Percentiles rank a stretch among this genome's conserved stretches.
phyloP scores from a whole-genome alignment of 805 yeast genomes.

The Candida methanosorbosa region DNA sequence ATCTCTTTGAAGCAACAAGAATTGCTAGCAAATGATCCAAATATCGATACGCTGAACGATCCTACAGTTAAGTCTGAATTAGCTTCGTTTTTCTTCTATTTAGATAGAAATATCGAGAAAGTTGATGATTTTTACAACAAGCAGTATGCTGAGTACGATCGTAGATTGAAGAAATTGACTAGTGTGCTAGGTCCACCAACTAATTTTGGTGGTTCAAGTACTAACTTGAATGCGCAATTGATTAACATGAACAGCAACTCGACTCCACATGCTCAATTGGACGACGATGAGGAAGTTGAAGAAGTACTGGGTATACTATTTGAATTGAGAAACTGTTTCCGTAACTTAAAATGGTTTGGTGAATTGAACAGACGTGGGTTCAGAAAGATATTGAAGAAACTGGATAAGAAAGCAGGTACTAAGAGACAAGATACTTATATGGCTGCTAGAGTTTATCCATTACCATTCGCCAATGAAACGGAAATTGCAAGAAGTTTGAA shows the following conservation, averaged over 20 bases:
- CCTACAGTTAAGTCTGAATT: slow-evolving; percentile 36
- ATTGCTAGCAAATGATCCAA: slow-evolving; percentile 13
- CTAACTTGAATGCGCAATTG: too few species aligned
- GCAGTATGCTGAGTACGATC: slow-evolving; percentile 65
- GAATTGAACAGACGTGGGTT: slow-evolving; percentile 89
- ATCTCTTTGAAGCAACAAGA: slow-evolving; percentile 38
- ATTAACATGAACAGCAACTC: too few species aligned
- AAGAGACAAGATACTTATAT: slow-evolving; percentile 48
- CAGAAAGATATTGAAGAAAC: slow-evolving; percentile 77
- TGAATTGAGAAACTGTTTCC: slow-evolving; percentile 64
- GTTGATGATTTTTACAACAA: slow-evolving; percentile 74
- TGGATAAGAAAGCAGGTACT: slow-evolving; percentile 77
- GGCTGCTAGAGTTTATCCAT: slow-evolving; percentile 58
- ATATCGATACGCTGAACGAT: slow-evolving; percentile 28
- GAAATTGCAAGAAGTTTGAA: slow-evolving; percentile 49
- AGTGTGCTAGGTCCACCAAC: slow-evolving; percentile 21
- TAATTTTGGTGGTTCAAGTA: too few species aligned
- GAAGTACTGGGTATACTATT: slow-evolving; percentile 60
- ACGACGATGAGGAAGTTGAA: slow-evolving; percentile 46
- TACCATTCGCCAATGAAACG: slow-evolving; percentile 68
- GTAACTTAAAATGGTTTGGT: slow-evolving; percentile 90
- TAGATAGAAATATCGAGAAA: slow-evolving; percentile 74
- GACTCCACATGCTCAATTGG: slow-evolving; percentile 8
- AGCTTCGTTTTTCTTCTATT: slow-evolving; percentile 63
- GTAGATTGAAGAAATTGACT: slow-evolving; percentile 49